Conservation (phyloP, 768 basidiomycete species). For the Naganishia randhawae region DNA sequence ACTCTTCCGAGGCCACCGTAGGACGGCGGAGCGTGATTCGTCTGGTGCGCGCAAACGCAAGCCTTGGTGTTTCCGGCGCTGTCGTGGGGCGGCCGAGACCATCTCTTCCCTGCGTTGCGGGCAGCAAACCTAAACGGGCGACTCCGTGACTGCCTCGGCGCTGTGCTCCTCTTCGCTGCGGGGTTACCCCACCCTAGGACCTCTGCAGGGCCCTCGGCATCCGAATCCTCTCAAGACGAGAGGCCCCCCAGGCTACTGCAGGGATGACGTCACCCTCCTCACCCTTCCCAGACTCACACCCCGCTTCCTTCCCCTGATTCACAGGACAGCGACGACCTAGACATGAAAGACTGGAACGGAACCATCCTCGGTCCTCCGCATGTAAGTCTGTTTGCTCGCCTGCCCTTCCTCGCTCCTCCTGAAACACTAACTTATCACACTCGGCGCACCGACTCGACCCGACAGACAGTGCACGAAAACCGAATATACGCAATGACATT, state of each 20-base stretch:
- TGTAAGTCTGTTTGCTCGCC: constrained; percentile 56
- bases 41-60: too few species aligned
- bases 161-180: too few species aligned
- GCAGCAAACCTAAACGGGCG: too few species aligned
- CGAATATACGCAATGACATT: constrained; percentile 95
- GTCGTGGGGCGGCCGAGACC: too few species aligned
- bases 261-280: too few species aligned
- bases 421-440: not conserved
- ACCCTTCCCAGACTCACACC: not conserved
- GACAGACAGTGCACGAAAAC: constrained; percentile 93
- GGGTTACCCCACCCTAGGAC: too few species aligned
- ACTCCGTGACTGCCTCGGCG: too few species aligned
- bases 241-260: too few species aligned
- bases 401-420: not conserved
- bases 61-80: too few species aligned
- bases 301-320: not conserved
- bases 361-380: constrained; percentile 98
- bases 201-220: too few species aligned
- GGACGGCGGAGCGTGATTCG: not conserved
- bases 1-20: not conserved
- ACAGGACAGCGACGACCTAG: constrained; percentile 82
- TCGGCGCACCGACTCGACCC: not conserved
- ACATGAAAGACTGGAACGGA: constrained; percentile 98
- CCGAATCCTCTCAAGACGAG: too few species aligned
- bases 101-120: too few species aligned